phyloP scores from a whole-genome alignment of 371 early-diverging fungal genomes.

The Mucor velutinosus region DNA sequence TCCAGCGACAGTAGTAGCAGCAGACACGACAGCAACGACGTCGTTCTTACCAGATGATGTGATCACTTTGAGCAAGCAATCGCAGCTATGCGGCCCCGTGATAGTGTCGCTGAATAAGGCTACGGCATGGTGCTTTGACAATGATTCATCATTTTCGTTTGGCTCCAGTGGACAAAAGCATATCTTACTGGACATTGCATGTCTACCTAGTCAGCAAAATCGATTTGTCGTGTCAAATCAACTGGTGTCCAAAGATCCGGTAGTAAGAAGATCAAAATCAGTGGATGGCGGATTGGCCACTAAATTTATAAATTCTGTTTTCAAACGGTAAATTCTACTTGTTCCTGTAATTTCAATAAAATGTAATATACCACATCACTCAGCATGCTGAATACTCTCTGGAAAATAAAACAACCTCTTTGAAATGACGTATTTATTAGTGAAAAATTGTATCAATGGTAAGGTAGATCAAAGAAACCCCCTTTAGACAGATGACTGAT shows the following conservation, averaged over 20 bases:
- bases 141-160: neutral
- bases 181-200: slow-evolving; percentile 6
- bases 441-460: neutral
- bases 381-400: no score
- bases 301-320: slow-evolving; percentile 11
- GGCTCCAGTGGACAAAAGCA: neutral
- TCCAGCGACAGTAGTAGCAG: neutral
- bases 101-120: slow-evolving; percentile 5
- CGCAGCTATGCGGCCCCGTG: neutral
- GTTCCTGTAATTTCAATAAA: neutral
- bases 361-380: neutral
- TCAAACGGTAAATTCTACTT: neutral
- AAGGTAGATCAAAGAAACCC: neutral
- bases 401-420: no score
- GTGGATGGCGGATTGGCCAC: slow-evolving; percentile 12
- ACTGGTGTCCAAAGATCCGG: neutral
- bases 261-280: slow-evolving; percentile 9
- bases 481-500: no score
- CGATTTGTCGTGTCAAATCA: slow-evolving; percentile 17
- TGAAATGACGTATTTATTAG: neutral
- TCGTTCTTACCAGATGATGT: neutral
- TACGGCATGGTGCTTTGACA: slow-evolving; percentile 8
- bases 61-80: slow-evolving; percentile 4
- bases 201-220: slow-evolving; percentile 8
- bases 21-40: no score